These are phyloP conservation scores for Thelonectria discophora DNA, from an alignment of 2,329 filamentous ascomycete genomes.

Conservation along the genomic window DNA sequence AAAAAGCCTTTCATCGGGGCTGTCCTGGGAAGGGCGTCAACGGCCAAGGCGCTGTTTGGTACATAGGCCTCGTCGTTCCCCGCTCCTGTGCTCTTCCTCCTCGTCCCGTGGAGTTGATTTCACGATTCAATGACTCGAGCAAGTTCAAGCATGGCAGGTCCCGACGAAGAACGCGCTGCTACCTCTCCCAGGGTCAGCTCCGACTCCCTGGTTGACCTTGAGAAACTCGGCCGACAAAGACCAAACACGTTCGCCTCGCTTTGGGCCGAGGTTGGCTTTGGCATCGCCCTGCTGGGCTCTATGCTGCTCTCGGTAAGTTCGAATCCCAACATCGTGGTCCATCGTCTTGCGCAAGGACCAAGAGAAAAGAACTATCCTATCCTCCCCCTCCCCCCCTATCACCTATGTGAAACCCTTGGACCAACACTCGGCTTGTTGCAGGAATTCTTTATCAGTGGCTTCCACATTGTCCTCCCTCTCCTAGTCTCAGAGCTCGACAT, in stretches of 20 bases:
- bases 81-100: no score
- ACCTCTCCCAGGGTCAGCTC: slow-evolving; percentile 6
- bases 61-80: no score
- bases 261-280: slow-evolving; percentile 39
- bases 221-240: slow-evolving; percentile 40
- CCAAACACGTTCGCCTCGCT: slow-evolving; percentile 36
- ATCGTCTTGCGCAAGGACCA: no score
- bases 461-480: slow-evolving; percentile 67
- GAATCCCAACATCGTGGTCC: no score
- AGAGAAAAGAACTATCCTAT: no score
- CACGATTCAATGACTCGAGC: background rate
- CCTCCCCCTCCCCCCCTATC: no score
- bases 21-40: no score
- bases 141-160: slow-evolving; percentile 18
- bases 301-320: slow-evolving; percentile 40
- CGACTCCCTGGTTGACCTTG: slow-evolving; percentile 32
- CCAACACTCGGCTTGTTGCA: slow-evolving; percentile 19
- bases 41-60: no score
- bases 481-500: slow-evolving; percentile 70
- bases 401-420: background rate
- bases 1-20: no score
- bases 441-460: slow-evolving; percentile 43
- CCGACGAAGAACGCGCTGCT: slow-evolving; percentile 29
- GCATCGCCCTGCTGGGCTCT: slow-evolving; percentile 37
- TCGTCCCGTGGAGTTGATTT: no score